phyloP scores from a whole-genome alignment of 345 rosid species.

The Corymbia maculata region DNA sequence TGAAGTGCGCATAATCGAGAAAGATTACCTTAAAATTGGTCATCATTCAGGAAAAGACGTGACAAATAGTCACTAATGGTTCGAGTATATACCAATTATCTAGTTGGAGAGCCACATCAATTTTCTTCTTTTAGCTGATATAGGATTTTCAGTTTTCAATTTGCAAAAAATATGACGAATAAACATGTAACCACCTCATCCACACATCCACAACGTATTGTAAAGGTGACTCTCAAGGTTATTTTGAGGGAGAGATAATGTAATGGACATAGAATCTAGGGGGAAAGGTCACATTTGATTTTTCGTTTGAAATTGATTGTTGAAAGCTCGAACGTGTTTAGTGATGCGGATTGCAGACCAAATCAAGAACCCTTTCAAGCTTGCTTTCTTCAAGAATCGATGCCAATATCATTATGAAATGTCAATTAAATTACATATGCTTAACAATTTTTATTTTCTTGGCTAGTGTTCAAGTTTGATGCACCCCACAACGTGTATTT shows the following conservation, averaged over 20 bases:
- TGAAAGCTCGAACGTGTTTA: neutral
- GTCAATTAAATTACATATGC: neutral
- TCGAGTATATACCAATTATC: neutral
- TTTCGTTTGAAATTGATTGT: neutral
- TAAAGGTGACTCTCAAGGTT: neutral
- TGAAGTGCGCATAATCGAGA: neutral
- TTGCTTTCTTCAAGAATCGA: neutral
- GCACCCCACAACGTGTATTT: slow-evolving; percentile 9
- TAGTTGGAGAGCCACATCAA: neutral
- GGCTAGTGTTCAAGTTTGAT: slow-evolving; percentile 10
- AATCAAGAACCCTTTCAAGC: neutral
- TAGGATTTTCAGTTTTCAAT: neutral
- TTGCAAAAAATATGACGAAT: neutral
- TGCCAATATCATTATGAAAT: neutral
- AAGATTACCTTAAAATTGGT: neutral
- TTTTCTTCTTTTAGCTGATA: neutral
- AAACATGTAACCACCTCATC: neutral
- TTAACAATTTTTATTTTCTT: neutral
- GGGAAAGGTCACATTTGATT: neutral
- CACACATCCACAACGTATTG: neutral
- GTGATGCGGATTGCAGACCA: neutral
- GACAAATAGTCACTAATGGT: neutral
- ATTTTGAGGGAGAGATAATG: neutral
- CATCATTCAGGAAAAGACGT: neutral
- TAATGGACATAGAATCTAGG: neutral